Conservation (phyloP, 1,284 basidiomycete species). For the Puccinia coronata region DNA sequence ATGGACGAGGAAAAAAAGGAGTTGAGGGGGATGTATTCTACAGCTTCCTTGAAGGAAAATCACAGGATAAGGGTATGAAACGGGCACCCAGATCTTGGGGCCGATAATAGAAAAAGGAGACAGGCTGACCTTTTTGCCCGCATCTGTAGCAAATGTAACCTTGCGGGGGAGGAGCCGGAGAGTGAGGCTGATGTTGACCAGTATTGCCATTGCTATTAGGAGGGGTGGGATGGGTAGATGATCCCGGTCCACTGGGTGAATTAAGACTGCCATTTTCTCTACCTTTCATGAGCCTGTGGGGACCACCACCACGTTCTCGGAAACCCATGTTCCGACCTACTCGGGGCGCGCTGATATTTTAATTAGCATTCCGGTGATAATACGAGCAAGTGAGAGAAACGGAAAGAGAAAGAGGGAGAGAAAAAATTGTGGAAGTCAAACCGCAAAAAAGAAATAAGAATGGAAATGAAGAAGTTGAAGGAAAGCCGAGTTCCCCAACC, state of each 20-base stretch:
- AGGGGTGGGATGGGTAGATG: conserved; percentile 56
- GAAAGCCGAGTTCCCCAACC: not conserved
- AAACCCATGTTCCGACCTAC: conserved; percentile 61
- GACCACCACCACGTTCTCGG: conserved; percentile 54
- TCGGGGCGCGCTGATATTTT: conserved; percentile 53
- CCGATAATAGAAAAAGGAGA: not conserved
- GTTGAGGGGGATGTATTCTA: no score
- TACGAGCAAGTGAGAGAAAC: not conserved
- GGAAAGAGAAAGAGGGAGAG: not conserved
- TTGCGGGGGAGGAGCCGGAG: conserved; percentile 66
- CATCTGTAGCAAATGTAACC: conserved; percentile 99
- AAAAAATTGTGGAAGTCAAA: no score
- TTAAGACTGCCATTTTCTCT: conserved; percentile 10
- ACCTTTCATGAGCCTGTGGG: conserved; percentile 37
- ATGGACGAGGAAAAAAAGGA: not conserved
- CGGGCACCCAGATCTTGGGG: not conserved
- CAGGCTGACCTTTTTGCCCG: conserved; percentile 82
- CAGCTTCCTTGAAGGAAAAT: not conserved
- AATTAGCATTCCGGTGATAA: not conserved
- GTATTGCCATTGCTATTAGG: conserved; percentile 54
- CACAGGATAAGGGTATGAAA: not conserved
- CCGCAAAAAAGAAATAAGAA: no score
- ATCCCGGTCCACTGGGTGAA: conserved; percentile 49
- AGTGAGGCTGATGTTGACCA: not conserved
- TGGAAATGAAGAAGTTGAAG: not conserved